A percentile compares a stretch with the other conserved stretches of the same genome.
These are phyloP conservation scores for Annulohypoxylon moriforme DNA, from an alignment of 495 filamentous ascomycete genomes.

Conservation along the genomic window DNA sequence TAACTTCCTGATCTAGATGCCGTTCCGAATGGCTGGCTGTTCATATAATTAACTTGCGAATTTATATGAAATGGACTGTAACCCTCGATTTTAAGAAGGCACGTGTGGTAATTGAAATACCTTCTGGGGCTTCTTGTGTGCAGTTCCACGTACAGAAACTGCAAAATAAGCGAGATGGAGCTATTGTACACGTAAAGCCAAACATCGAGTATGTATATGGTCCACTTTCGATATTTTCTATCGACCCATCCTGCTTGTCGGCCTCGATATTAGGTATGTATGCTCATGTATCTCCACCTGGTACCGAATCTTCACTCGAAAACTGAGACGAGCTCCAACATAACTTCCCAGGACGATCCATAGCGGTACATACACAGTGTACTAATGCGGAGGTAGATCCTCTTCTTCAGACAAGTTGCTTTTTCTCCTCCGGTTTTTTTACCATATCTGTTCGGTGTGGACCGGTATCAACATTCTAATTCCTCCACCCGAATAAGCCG, in stretches of 20 bases:
- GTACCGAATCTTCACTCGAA: constrained; percentile 13
- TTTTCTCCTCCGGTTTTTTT: constrained; percentile 30
- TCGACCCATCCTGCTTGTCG: constrained; percentile 28
- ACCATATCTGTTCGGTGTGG: constrained; percentile 20
- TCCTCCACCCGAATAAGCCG: constrained; percentile 22
- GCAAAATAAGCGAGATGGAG: constrained; percentile 40
- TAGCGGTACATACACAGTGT: constrained; percentile 11
- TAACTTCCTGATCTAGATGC: constrained; percentile 27
- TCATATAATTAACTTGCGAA: neutral
- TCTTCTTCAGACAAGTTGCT: constrained; percentile 18
- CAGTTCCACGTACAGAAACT: constrained; percentile 16
- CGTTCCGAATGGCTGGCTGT: constrained; percentile 24
- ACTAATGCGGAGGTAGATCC: constrained; percentile 15
- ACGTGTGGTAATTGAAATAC: constrained; percentile 12
- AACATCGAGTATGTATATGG: constrained; percentile 13
- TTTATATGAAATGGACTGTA: constrained; percentile 7
- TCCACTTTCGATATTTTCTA: constrained; percentile 29
- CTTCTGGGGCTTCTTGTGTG: constrained; percentile 12
- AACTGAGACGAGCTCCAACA: constrained; percentile 19
- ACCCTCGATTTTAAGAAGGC: neutral
- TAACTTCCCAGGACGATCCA: constrained; percentile 18
- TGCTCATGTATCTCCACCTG: constrained; percentile 29
- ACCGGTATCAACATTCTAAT: constrained; percentile 26
- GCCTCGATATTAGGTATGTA: constrained; percentile 15
- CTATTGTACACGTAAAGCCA: neutral